Conservation (phyloP, 371 early-diverging fungal species). For the Actinomortierella ambigua region DNA sequence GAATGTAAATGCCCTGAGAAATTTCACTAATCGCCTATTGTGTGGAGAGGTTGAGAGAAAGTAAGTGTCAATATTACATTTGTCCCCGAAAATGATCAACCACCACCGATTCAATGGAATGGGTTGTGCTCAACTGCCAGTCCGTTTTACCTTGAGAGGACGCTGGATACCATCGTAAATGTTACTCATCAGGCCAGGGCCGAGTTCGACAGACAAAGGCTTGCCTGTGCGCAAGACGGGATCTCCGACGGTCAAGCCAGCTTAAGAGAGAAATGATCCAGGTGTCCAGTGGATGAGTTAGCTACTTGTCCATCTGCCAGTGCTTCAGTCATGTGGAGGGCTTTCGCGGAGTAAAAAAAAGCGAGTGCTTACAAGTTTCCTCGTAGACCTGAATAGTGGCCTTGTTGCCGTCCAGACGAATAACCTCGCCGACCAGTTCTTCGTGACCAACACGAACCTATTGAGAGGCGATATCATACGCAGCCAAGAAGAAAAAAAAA, state of each 20-base stretch:
- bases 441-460: conserved; percentile 98
- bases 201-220: conserved; percentile 99
- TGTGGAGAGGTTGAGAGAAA: neutral
- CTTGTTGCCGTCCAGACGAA: conserved; percentile 99
- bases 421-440: conserved; percentile 99
- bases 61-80: neutral
- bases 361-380: conserved; percentile 89
- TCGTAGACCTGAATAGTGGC: conserved; percentile 99
- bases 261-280: conserved; percentile 49
- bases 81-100: neutral
- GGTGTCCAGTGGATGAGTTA: neutral
- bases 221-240: conserved; percentile 97
- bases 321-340: neutral
- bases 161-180: conserved; percentile 99
- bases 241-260: conserved; percentile 99
- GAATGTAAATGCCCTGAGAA: conserved; percentile 98
- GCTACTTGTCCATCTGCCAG: neutral
- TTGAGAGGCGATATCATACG: neutral
- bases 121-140: neutral
- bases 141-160: conserved; percentile 81
- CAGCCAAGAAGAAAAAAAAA: neutral
- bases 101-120: neutral
- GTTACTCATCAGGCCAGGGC: conserved; percentile 98
- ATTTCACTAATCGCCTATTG: conserved; percentile 88
- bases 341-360: too few relatives aligned